Conservation (phyloP, 1,284 basidiomycete genomes). For the Ganoderma sinense region DNA sequence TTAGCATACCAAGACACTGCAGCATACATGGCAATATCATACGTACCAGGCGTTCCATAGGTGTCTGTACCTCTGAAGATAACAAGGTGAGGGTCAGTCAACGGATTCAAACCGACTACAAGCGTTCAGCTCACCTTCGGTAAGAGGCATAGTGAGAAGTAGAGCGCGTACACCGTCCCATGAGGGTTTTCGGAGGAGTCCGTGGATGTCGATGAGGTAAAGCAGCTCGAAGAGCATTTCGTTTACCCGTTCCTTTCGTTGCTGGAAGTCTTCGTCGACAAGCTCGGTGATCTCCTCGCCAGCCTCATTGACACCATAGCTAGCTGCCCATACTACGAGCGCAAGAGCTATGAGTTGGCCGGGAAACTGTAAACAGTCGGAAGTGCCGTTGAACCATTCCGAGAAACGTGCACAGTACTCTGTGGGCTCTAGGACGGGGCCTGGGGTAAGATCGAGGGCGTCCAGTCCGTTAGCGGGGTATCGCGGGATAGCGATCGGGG, state of each 20-base stretch:
- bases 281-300: slow-evolving; percentile 57
- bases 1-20: not conserved
- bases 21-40: not conserved
- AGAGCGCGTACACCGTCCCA: slow-evolving; percentile 87
- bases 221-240: slow-evolving; percentile 79
- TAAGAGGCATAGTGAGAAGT: slow-evolving; percentile 79
- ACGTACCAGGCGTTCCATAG: slow-evolving; percentile 60
- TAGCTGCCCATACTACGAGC: slow-evolving; percentile 85
- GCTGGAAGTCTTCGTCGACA: slow-evolving; percentile 44
- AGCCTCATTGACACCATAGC: slow-evolving; percentile 84
- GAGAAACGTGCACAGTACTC: slow-evolving; percentile 79
- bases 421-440: slow-evolving; percentile 74
- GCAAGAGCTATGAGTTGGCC: slow-evolving; percentile 73
- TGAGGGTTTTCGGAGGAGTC: slow-evolving; percentile 80
- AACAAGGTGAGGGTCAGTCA: slow-evolving; percentile 10
- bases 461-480: slow-evolving; percentile 41
- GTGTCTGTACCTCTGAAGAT: slow-evolving; percentile 51
- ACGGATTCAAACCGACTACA: slow-evolving; percentile 9
- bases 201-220: slow-evolving; percentile 79
- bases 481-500: slow-evolving; percentile 17
- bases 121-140: slow-evolving; percentile 64
- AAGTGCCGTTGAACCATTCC: slow-evolving; percentile 64
- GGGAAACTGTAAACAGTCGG: slow-evolving; percentile 60
- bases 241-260: slow-evolving; percentile 50
- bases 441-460: slow-evolving; percentile 50